These are phyloP conservation scores for Rosa hybrid DNA, from an alignment of 331 rosid species.

Conservation along the genomic window DNA sequence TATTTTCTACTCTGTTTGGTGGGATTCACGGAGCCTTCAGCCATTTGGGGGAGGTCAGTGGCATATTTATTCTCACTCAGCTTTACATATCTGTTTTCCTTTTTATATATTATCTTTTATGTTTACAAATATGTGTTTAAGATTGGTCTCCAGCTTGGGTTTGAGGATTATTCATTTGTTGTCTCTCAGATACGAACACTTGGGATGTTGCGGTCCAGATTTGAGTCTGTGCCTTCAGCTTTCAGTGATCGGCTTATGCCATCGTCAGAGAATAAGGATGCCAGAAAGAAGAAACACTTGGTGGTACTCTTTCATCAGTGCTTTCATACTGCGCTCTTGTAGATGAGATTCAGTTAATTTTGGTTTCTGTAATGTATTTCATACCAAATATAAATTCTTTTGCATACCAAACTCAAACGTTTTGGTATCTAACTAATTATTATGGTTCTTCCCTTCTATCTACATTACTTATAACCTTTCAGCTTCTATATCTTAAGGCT, in stretches of 20 bases:
- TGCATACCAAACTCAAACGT: neutral
- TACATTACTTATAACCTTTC: neutral
- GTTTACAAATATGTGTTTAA: neutral
- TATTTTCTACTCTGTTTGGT: conserved; percentile 87
- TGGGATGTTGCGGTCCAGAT: conserved; percentile 97
- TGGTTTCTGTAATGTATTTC: conserved; percentile 16
- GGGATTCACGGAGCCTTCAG: conserved; percentile 96
- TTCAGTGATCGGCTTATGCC: conserved; percentile 74
- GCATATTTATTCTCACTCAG: conserved; percentile 11
- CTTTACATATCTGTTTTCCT: neutral
- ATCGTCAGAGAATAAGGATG: conserved; percentile 32
- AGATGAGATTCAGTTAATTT: conserved; percentile 26
- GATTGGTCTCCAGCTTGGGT: conserved; percentile 7
- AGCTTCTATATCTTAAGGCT: conserved; percentile 17
- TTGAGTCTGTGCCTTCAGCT: conserved; percentile 75
- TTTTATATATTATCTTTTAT: neutral
- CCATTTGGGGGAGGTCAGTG: conserved; percentile 98
- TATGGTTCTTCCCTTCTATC: neutral
- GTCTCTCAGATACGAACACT: conserved; percentile 88
- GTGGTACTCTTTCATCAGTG: conserved; percentile 25
- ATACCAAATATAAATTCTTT: conserved; percentile 10
- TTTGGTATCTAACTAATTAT: neutral
- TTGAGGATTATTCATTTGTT: conserved; percentile 32
- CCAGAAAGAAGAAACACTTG: conserved; percentile 26
- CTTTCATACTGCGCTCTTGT: conserved; percentile 4